Conservation (phyloP, 768 basidiomycete genomes). For the Leccinum variicolor region DNA sequence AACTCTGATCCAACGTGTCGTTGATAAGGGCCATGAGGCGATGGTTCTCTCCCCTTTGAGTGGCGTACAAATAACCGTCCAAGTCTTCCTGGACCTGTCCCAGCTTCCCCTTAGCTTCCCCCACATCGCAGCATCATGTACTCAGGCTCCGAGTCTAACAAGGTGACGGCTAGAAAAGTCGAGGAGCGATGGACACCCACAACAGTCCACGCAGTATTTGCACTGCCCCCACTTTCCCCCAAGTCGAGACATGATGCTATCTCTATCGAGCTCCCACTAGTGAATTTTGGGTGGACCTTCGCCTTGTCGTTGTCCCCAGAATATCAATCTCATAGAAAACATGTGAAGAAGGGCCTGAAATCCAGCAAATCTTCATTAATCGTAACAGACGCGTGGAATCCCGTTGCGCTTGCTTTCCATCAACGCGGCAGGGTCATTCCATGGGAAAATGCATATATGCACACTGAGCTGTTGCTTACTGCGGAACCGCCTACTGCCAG, state of each 20-base stretch:
- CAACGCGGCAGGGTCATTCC: not conserved
- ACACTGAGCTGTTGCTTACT: constrained; percentile 5
- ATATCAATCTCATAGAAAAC: not conserved
- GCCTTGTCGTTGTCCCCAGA: constrained; percentile 8
- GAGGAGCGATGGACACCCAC: constrained; percentile 17
- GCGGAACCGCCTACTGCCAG: not conserved
- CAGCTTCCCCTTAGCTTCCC: not conserved
- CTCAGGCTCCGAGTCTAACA: not conserved
- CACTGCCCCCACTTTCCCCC: not conserved
- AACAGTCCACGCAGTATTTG: constrained; percentile 6
- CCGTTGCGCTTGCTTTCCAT: constrained; percentile 9
- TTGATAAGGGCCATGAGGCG: constrained; percentile 3
- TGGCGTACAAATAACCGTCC: not conserved
- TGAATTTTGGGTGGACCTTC: constrained; percentile 15
- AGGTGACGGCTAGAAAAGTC: not conserved
- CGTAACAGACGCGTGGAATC: not conserved
- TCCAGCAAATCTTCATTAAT: too few species aligned
- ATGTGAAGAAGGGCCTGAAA: not conserved
- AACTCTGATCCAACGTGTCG: not conserved
- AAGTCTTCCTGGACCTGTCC: not conserved
- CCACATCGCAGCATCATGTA: not conserved
- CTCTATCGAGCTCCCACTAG: constrained; percentile 11
- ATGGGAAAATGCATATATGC: constrained; percentile 17
- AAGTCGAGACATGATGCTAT: not conserved
- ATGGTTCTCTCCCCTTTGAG: not conserved